These are phyloP conservation scores for Leccinum subatratum DNA, from an alignment of 1,284 basidiomycete genomes.

Conservation along the genomic window DNA sequence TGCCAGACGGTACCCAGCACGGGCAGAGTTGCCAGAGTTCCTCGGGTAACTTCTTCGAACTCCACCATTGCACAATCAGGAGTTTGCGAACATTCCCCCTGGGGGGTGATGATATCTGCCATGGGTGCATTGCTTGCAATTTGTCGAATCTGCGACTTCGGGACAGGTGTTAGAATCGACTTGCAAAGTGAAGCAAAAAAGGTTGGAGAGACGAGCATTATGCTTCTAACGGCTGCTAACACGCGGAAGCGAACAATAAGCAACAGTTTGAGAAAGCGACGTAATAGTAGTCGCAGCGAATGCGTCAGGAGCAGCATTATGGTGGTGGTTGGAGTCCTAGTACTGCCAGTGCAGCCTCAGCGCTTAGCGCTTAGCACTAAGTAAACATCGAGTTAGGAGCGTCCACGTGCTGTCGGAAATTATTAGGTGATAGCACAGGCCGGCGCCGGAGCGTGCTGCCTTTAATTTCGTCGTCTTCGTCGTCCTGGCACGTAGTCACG, in stretches of 20 bases:
- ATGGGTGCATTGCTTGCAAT: conserved; percentile 2
- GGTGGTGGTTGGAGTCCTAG: too few relatives aligned
- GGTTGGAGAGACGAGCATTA: conserved; percentile 5
- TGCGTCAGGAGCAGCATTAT: not conserved
- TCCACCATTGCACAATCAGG: not conserved
- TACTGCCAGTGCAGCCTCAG: too few relatives aligned
- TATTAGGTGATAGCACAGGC: too few relatives aligned
- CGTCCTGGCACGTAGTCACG: too few relatives aligned
- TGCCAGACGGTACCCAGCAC: conserved; percentile 1
- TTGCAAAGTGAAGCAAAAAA: conserved; percentile 12
- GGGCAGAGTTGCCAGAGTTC: conserved; percentile 6
- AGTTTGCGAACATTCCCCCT: not conserved
- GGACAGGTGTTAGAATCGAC: conserved; percentile 4
- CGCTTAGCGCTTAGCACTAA: too few relatives aligned
- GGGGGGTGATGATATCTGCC: not conserved
- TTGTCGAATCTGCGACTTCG: not conserved
- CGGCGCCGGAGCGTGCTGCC: too few relatives aligned
- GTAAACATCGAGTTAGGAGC: not conserved
- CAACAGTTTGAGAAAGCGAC: conserved; percentile 4
- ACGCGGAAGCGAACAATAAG: conserved; percentile 10
- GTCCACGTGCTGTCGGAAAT: too few relatives aligned
- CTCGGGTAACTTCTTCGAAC: not conserved
- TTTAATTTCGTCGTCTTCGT: too few relatives aligned
- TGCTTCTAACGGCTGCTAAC: conserved; percentile 1
- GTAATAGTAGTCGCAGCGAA: conserved; percentile 6